Evolutionary conservation across 164 flowering plant species (phyloP).

Genomic region (Chimonanthus praecox): DNA sequence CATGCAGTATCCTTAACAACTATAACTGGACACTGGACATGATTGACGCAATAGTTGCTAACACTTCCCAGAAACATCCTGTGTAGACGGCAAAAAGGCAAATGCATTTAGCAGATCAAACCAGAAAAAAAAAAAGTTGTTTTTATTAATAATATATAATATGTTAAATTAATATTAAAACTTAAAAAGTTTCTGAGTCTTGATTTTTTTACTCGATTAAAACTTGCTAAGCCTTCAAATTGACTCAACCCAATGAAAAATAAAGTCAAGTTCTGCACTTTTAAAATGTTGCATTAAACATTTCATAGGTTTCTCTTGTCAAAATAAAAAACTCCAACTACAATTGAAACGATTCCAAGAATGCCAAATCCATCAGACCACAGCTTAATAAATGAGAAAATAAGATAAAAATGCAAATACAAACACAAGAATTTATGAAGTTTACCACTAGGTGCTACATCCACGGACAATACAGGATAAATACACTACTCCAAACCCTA

Average conservation of each 20-base stretch:
- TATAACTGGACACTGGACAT: constrained; percentile 55
- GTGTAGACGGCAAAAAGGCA: constrained; percentile 12
- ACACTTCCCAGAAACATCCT: constrained; percentile 83
- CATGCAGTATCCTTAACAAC: constrained; percentile 36
- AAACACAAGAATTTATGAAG: too few species aligned
- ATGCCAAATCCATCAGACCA: too few species aligned
- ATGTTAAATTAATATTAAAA: background rate
- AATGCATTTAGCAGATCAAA: background rate
- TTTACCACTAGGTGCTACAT: too few species aligned
- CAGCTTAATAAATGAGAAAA: too few species aligned
- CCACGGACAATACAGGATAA: too few species aligned
- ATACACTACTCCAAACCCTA: too few species aligned
- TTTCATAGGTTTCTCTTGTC: too few species aligned
- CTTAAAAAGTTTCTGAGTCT: background rate
- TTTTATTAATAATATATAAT: background rate
- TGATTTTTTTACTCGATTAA: background rate
- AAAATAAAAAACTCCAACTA: too few species aligned
- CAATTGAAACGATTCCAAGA: too few species aligned
- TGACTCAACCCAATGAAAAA: background rate
- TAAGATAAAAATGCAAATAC: too few species aligned
- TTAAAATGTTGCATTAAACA: background rate
- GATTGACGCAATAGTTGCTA: constrained; percentile 64
- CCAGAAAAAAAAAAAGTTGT: background rate
- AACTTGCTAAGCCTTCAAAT: too few species aligned
- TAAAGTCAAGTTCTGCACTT: background rate